A percentile compares a stretch with the other conserved stretches of the same genome.
Evolutionary conservation across 2,329 filamentous ascomycete genomes (phyloP).

Genomic region (Rhynchosporium secalis): DNA sequence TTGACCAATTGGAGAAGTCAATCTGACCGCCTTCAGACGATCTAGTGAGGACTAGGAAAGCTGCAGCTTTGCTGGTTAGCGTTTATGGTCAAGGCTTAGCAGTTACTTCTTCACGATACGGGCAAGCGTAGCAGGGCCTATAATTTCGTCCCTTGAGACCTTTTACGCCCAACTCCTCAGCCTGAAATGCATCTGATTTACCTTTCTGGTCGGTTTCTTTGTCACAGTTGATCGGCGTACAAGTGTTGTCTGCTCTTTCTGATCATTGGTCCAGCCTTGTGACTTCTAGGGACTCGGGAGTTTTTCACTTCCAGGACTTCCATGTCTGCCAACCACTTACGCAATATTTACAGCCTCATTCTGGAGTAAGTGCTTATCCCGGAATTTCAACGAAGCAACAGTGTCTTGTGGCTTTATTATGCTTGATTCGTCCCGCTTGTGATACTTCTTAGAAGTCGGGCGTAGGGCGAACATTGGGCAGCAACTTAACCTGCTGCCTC

Average conservation of each 20-base stretch:
- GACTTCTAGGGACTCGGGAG: background rate
- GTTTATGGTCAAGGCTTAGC: background rate
- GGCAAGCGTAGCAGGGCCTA: too few species aligned
- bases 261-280: background rate
- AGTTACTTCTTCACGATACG: background rate
- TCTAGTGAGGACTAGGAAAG: too few species aligned
- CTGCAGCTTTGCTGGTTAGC: too few species aligned
- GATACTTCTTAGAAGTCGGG: background rate
- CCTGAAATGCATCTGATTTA: background rate
- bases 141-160: background rate
- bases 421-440: background rate
- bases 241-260: background rate
- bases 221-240: background rate
- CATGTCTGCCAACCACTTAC: background rate
- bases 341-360: background rate
- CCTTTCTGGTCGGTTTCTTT: background rate
- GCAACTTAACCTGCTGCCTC: background rate
- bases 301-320: background rate
- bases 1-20: too few species aligned
- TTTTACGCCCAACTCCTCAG: background rate
- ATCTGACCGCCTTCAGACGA: too few species aligned
- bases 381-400: background rate
- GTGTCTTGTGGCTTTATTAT: background rate
- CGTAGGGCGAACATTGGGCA: background rate
- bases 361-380: too few species aligned